Evolutionary conservation across 2,329 filamentous ascomycete genomes (phyloP).

Genomic region (Pseudogymnoascus sp.): DNA sequence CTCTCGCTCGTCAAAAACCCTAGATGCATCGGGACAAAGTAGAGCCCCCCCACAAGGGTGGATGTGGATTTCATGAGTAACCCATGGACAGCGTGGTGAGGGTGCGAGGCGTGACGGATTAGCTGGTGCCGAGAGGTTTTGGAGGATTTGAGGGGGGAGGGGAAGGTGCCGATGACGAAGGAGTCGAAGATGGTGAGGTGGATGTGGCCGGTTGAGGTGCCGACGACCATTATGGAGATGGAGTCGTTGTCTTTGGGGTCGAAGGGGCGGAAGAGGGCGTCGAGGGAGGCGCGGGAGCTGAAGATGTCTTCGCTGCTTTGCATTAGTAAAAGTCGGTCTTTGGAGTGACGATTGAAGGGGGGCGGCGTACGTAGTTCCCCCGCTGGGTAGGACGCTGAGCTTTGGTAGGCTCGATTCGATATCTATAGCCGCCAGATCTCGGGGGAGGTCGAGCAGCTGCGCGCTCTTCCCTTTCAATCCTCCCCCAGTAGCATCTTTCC

Average conservation of each 20-base stretch:
- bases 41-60: constrained; percentile 36
- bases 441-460: constrained; percentile 51
- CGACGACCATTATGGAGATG: constrained; percentile 73
- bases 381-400: constrained; percentile 62
- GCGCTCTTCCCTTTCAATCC: neutral
- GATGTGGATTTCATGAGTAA: constrained; percentile 52
- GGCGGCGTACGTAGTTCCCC: constrained; percentile 52
- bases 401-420: constrained; percentile 70
- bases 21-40: constrained; percentile 73
- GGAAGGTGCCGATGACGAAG: constrained; percentile 66
- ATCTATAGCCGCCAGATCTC: constrained; percentile 67
- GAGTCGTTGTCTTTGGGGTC: constrained; percentile 59
- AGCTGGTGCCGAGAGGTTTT: constrained; percentile 27
- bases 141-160: constrained; percentile 37
- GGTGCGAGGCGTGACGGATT: constrained; percentile 61
- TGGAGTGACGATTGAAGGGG: too few species aligned
- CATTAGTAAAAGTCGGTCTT: too few species aligned
- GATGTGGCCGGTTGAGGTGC: constrained; percentile 62
- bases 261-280: constrained; percentile 29
- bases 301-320: constrained; percentile 29
- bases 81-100: constrained; percentile 66
- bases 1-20: constrained; percentile 69
- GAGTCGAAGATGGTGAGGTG: constrained; percentile 82
- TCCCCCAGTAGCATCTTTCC: neutral
- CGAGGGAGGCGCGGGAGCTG: constrained; percentile 27